These are phyloP conservation scores for Clarkia xantiana DNA, from an alignment of 345 rosid genomes.

Conservation along the genomic window DNA sequence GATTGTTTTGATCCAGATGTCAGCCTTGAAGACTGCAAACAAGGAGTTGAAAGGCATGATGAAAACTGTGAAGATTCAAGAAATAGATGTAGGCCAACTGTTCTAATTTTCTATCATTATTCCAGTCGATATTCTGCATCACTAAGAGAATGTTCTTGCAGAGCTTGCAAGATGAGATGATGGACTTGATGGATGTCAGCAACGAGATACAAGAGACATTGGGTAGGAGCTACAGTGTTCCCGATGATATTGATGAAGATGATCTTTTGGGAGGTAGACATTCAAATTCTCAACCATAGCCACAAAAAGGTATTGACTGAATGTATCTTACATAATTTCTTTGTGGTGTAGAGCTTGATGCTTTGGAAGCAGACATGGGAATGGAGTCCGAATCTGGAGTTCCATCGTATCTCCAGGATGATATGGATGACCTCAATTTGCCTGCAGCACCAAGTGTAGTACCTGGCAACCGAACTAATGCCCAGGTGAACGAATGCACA, in stretches of 20 bases:
- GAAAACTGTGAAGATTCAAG: slow-evolving; percentile 97
- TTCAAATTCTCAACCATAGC: background rate
- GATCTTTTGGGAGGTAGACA: slow-evolving; percentile 91
- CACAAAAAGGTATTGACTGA: no score
- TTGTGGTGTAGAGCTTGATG: slow-evolving; percentile 72
- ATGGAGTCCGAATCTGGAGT: slow-evolving; percentile 72
- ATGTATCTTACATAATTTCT: no score
- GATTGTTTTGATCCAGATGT: slow-evolving; percentile 4
- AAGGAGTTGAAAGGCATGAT: slow-evolving; percentile 99
- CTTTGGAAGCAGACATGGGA: slow-evolving; percentile 96
- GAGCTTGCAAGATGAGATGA: slow-evolving; percentile 99
- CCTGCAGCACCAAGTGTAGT: slow-evolving; percentile 74
- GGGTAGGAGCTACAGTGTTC: slow-evolving; percentile 87
- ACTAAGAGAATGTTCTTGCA: slow-evolving; percentile 11
- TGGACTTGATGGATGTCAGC: slow-evolving; percentile 96
- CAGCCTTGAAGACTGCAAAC: slow-evolving; percentile 83
- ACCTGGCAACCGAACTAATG: slow-evolving; percentile 39
- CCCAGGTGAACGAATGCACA: slow-evolving; percentile 36
- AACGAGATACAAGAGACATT: slow-evolving; percentile 89
- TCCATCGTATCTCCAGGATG: slow-evolving; percentile 88
- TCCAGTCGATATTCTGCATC: background rate
- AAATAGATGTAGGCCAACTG: slow-evolving; percentile 53
- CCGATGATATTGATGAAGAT: slow-evolving; percentile 96
- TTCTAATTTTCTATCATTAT: slow-evolving; percentile 3
- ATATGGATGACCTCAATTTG: slow-evolving; percentile 64